Evolutionary conservation across 2,329 filamentous ascomycete species (phyloP).

Genomic region (Verticillium longisporum): DNA sequence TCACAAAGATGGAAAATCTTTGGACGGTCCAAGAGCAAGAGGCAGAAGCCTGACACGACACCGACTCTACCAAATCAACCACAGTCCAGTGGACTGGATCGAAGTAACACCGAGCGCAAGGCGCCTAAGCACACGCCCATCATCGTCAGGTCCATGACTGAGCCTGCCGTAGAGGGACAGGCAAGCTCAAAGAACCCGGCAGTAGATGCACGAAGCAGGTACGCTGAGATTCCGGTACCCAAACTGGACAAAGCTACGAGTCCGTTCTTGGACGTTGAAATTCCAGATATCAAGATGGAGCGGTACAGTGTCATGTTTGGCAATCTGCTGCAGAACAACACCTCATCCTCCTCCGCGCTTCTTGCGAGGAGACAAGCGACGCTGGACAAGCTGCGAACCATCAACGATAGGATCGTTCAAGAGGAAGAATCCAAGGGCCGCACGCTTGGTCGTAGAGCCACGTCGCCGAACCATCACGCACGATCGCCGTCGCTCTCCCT

Average conservation of each 20-base stretch:
- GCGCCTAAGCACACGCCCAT: constrained; percentile 34
- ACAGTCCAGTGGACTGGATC: constrained; percentile 14
- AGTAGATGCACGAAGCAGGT: constrained; percentile 9
- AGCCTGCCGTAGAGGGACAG: constrained; percentile 17
- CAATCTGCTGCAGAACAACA: constrained; percentile 52
- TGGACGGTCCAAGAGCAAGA: constrained; percentile 31
- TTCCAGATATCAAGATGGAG: constrained; percentile 75
- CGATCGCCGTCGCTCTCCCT: constrained; percentile 34
- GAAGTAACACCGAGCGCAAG: constrained; percentile 30
- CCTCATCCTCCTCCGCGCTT: constrained; percentile 27
- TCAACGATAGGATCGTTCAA: constrained; percentile 31
- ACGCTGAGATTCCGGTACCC: constrained; percentile 17
- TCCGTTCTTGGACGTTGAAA: constrained; percentile 64
- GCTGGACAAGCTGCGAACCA: constrained; percentile 48
- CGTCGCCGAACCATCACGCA: constrained; percentile 31
- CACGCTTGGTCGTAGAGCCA: constrained; percentile 33
- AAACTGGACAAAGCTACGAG: constrained; percentile 14
- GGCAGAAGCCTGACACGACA: constrained; percentile 11
- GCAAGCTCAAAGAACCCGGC: constrained; percentile 2
- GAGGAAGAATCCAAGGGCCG: constrained; percentile 6
- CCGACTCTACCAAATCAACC: not conserved
- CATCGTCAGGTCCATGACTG: constrained; percentile 34
- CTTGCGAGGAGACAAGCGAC: constrained; percentile 53
- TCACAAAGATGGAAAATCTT: constrained; percentile 55
- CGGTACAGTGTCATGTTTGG: constrained; percentile 94